Evolutionary conservation across 129 eudicot genomes (phyloP), one percentile per base, ranked within the genome.

Genomic region (Flaveria linearis): DNA sequence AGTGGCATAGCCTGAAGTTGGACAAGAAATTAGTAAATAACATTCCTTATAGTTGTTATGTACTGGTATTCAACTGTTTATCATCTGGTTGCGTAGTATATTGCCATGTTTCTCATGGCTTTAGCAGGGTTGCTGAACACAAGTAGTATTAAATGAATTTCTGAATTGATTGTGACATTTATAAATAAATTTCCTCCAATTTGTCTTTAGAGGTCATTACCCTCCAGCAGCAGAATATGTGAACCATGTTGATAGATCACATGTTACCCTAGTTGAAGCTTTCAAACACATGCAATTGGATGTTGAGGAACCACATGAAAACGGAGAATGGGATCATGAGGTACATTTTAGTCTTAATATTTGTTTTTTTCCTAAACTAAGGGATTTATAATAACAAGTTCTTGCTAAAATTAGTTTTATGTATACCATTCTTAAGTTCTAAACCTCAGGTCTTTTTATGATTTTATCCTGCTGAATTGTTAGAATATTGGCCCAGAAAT

Each of bases 191-290:
- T 52, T 66, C 47, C 20, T 63, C 26, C 61, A 57, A 39, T 75
- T 76, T 45, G 46, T 30, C 50, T 89, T 65, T 71, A 93, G 98
- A 95, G 84, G 82, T 58, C 75, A 60, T 20, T 93, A 86, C 81
- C 92, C 98, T 73, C 92, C 96, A 36, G 98, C 98, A 68, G 75
- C 75, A 7, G 97, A 90, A 69, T 93, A 93, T 82, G 71, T 90
- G 28, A 85, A 88, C 33, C 81, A 88, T 89, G 86, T 86, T 68
- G 91, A 87, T 42, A 93, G 90, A 85, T 87, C 92, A 76, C 84
- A 84, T 71, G 84, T 84, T 22, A 87, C 85, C 78, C 87, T 93
- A 55, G 98, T 93, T 22, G 98, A 93, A 69, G 88, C 82, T 33
- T 93, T 93, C 60, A 93, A 84, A 79, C 85, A 77, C 85, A 88